These are phyloP conservation scores for Juglanconis sp. DNA, from an alignment of 2,329 filamentous ascomycete genomes.

Conservation along the genomic window DNA sequence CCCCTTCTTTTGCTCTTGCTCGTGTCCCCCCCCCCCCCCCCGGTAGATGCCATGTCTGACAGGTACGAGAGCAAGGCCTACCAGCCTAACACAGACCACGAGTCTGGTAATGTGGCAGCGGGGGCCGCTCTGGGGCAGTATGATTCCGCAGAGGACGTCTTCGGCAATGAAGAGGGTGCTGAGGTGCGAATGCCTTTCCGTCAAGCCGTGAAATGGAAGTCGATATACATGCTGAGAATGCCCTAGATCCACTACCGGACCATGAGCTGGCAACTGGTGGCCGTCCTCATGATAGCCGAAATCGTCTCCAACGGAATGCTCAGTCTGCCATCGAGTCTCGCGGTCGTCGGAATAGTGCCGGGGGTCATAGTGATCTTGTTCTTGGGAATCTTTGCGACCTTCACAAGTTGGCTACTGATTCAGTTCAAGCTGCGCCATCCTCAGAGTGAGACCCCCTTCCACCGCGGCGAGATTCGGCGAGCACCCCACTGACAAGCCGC, in stretches of 20 bases:
- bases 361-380: constrained; percentile 49
- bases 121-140: neutral
- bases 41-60: neutral
- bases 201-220: neutral
- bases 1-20: no score
- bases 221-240: neutral
- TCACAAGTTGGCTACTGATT: constrained; percentile 46
- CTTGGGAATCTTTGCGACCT: constrained; percentile 48
- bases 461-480: no score
- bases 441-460: constrained; percentile 34
- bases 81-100: neutral
- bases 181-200: neutral
- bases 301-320: constrained; percentile 54
- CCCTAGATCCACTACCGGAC: constrained; percentile 50
- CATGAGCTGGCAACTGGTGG: constrained; percentile 48
- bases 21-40: no score
- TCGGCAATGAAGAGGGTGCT: constrained; percentile 13
- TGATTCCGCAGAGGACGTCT: constrained; percentile 6
- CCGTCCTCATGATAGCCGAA: constrained; percentile 54
- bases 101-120: neutral
- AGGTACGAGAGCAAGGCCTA: neutral
- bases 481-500: no score
- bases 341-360: constrained; percentile 49
- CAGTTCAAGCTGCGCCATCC: constrained; percentile 52
- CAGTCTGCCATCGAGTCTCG: constrained; percentile 48